phyloP scores from a whole-genome alignment of 192 early-diverging fungal genomes.

The Oehlia diaphana region DNA sequence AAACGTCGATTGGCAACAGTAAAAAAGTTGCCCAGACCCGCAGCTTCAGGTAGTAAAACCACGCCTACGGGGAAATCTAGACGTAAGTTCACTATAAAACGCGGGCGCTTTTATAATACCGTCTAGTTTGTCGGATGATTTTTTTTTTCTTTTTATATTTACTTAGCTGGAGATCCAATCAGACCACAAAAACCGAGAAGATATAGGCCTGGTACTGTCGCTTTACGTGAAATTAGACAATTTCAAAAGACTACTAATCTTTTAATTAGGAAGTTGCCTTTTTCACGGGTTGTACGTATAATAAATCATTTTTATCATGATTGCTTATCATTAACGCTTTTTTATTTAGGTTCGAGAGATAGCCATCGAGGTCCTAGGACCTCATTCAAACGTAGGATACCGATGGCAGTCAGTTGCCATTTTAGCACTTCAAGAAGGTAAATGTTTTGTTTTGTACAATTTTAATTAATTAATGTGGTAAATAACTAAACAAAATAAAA shows the following conservation, averaged over 20 bases:
- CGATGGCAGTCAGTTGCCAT: constrained; percentile 80
- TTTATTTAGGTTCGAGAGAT: constrained; percentile 61
- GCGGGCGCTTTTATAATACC: background rate
- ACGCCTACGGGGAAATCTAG: background rate
- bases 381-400: constrained; percentile 41
- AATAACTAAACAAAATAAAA: background rate
- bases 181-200: constrained; percentile 29
- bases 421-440: constrained; percentile 71
- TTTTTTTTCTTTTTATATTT: background rate
- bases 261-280: constrained; percentile 83
- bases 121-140: background rate
- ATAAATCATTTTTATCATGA: constrained; percentile 9
- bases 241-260: constrained; percentile 83
- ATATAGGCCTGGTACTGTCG: constrained; percentile 76
- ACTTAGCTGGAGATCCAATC: constrained; percentile 1
- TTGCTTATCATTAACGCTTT: background rate
- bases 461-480: background rate
- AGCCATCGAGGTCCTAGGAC: constrained; percentile 49
- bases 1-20: background rate
- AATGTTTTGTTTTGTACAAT: background rate
- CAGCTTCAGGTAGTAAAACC: background rate
- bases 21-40: background rate
- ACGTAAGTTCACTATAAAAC: background rate
- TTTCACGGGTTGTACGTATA: constrained; percentile 70
- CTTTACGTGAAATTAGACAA: constrained; percentile 80